These are phyloP conservation scores for Teunomyces cretensis DNA, from an alignment of 805 yeast genomes.

Conservation along the genomic window DNA sequence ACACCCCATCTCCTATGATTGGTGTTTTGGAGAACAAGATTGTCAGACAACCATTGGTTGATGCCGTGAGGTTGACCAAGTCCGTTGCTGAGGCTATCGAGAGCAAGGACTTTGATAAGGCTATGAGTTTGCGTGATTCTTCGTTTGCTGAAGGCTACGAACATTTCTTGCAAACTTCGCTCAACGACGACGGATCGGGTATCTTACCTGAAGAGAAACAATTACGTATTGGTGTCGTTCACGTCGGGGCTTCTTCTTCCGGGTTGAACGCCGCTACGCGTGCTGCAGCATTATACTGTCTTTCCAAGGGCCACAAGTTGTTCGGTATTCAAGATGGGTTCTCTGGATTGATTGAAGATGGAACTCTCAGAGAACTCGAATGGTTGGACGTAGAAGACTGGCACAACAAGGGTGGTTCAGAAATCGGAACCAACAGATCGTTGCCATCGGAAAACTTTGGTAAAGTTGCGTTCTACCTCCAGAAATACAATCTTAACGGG, in stretches of 20 bases:
- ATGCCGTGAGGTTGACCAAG: slow-evolving; percentile 70
- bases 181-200: slow-evolving; percentile 34
- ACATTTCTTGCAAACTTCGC: slow-evolving; percentile 58
- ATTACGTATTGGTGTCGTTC: slow-evolving; percentile 65
- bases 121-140: slow-evolving; percentile 69
- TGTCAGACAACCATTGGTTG: slow-evolving; percentile 64
- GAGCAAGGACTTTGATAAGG: slow-evolving; percentile 63
- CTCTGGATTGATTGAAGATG: slow-evolving; percentile 65
- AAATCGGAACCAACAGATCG: slow-evolving; percentile 75
- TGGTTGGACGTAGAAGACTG: slow-evolving; percentile 76
- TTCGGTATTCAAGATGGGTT: slow-evolving; percentile 76
- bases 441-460: slow-evolving; percentile 71
- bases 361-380: slow-evolving; percentile 53
- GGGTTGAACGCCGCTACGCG: slow-evolving; percentile 77
- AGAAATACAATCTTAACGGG: slow-evolving; percentile 68
- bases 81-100: slow-evolving; percentile 71
- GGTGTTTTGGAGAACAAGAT: slow-evolving; percentile 71
- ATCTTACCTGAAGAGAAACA: slow-evolving; percentile 50
- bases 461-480: slow-evolving; percentile 68
- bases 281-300: slow-evolving; percentile 71
- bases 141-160: slow-evolving; percentile 64
- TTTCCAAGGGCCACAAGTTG: slow-evolving; percentile 72
- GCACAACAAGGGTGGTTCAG: slow-evolving; percentile 77
- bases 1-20: slow-evolving; percentile 77
- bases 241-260: slow-evolving; percentile 80